phyloP scores from a whole-genome alignment of 1,284 basidiomycete species.

The Puccinia horiana region DNA sequence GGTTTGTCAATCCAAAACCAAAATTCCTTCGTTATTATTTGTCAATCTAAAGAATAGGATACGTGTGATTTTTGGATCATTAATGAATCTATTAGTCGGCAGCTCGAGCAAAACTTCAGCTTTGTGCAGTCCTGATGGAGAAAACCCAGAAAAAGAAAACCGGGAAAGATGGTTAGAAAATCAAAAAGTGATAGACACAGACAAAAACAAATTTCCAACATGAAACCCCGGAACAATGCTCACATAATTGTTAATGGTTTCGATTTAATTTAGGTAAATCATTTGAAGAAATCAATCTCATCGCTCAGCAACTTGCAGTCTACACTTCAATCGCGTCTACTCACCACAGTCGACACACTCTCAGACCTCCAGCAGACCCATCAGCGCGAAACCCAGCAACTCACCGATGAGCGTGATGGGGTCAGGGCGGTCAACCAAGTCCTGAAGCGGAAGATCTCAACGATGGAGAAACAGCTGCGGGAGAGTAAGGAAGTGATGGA shows the following conservation, averaged over 20 bases:
- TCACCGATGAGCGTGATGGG: slow-evolving; percentile 40
- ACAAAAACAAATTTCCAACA: background rate
- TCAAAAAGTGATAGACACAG: slow-evolving; percentile 41
- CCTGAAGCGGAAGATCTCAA: slow-evolving; percentile 33
- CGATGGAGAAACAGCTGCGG: slow-evolving; percentile 35
- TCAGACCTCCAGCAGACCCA: slow-evolving; percentile 39
- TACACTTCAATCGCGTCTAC: slow-evolving; percentile 39
- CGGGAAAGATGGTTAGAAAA: slow-evolving; percentile 48
- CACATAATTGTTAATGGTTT: background rate
- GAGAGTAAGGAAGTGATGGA: slow-evolving; percentile 46
- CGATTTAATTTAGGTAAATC: slow-evolving; percentile 24
- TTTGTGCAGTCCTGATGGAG: background rate
- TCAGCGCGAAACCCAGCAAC: slow-evolving; percentile 28
- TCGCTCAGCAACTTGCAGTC: slow-evolving; percentile 39
- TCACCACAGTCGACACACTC: slow-evolving; percentile 41
- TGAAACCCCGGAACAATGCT: background rate
- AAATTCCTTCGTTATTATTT: background rate
- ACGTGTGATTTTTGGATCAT: background rate
- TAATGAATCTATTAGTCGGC: background rate
- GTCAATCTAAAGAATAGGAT: background rate
- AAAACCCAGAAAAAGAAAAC: slow-evolving; percentile 18
- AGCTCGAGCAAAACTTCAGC: slow-evolving; percentile 6
- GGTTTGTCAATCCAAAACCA: background rate
- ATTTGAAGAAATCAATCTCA: slow-evolving; percentile 38
- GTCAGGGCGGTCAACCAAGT: slow-evolving; percentile 45